Base-by-base conservation (phyloP, 768 basidiomycete species). In the Mycena filopes region DNA sequence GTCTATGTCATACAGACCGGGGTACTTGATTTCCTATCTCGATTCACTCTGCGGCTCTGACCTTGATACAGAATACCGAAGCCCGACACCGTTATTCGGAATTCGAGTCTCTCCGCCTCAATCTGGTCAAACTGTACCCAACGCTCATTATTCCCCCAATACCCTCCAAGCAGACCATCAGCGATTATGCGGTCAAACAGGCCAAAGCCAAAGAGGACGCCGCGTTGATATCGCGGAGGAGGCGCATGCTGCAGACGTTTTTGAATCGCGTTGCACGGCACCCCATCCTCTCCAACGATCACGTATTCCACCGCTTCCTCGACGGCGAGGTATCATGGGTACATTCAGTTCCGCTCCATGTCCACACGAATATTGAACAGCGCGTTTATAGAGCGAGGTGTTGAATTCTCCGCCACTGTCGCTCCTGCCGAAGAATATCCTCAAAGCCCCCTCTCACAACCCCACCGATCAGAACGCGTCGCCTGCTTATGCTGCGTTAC, bases 291-390 rank as follows among this genome's bases (percentile, higher is more conserved):
- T 96, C 96, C 7, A 94, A 95, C 59, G 98, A 99, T 70, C 94
- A 96, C 78, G 90, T 98, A 41, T 96, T 99, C 71, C 96, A 98
- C 77, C 87, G 96, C 10, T 99, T 99, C 78, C 82, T 99, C 41
- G 95, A 98, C 70, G 94, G 95, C 29, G 94, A 97, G 60, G 94
- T 97, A 25, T 96, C 96, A 47, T 99, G 98, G 98, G 94, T 94
- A 69, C 54, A 42, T 59, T 25, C 15, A 20, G 53, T n/a, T 55
- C 54, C 40, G 51, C 51, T 65, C 66, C 66, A 26, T 11, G 18
- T 26, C 4, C 11, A 16, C 23, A 28, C 29, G 36, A 15, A 10
- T 45, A 45, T 55, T 45, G 16, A 41, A 26, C 42, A 45, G 43
- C 41, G 15, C 36, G 46, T n/a, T 40, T 49, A 45, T 72, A 97